Base-by-base conservation (phyloP, 441 rosid genomes). In the Daphne laureola region DNA sequence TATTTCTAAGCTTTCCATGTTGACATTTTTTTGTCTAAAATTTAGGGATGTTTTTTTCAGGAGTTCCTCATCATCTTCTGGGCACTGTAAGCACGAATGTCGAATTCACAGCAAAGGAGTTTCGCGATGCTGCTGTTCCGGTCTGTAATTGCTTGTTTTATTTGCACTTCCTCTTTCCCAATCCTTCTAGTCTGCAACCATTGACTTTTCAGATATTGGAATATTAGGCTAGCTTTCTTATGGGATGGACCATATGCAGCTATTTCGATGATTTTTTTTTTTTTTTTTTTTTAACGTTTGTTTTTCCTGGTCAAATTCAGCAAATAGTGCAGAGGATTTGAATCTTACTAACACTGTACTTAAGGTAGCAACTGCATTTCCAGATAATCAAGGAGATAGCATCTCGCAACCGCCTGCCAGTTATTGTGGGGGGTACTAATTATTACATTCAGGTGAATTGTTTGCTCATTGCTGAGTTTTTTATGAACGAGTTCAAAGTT, bases 371-470 rank as follows among this genome's bases (percentile, higher is more conserved):
- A 9, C 21, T 68, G 9, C 17, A 8, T 59, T 70, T 77, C 65
- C 90, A 92, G 97, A 71, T 92, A 13, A 78, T 89, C 51, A 44
- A 72, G 46, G 86, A 73, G 17, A 89, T 89, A 38, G 17, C 61
- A 44, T 78, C 91, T 48, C 92, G 96, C 5, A 67, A 77, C 64
- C 65, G 52, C 67, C 46, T 89, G 61, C 97, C 94, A 0, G 83
- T 92, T 46, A 76, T 92, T 55, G 97, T 86, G 63, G 97, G 97
- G 53, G 98, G 98, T 8, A 84, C 97, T 25, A 76, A 84, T 71
- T 92, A 84, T 67, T 86, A 89, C 59, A 86, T 89, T 68, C 97
- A 92, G 88, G 98, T 89, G 56, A 44, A 53, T 27, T 25, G 26
- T 25, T 27, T 2, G 36, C 36, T 8, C 36, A 4, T 27, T 5